Evolutionary conservation across 495 filamentous ascomycete species (phyloP).

Genomic region (Talaromyces nanjingensis): DNA sequence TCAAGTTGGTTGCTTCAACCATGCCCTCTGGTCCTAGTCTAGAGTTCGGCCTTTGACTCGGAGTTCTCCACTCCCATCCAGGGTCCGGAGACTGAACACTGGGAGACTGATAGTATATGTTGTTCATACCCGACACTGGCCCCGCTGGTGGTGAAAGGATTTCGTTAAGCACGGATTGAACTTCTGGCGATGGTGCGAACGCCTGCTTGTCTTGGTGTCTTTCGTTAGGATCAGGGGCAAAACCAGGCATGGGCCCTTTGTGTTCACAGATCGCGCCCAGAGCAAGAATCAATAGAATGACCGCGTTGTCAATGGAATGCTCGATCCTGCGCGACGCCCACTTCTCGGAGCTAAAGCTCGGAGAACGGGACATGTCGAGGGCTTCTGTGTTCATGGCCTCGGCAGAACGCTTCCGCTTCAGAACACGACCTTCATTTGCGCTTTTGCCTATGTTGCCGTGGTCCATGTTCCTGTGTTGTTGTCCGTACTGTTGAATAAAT

Average conservation of each 20-base stretch:
- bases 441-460: no score
- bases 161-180: not conserved
- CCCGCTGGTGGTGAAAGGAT: not conserved
- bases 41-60: not conserved
- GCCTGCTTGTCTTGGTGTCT: not conserved
- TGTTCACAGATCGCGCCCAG: constrained; percentile 76
- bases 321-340: constrained; percentile 19
- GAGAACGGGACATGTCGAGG: constrained; percentile 17
- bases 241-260: constrained; percentile 46
- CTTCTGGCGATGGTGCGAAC: constrained; percentile 1
- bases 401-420: constrained; percentile 40
- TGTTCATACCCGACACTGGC: not conserved
- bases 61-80: not conserved
- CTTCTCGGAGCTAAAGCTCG: constrained; percentile 6
- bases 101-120: no score
- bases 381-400: constrained; percentile 18
- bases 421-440: constrained; percentile 20
- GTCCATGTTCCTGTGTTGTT: no score
- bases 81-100: not conserved
- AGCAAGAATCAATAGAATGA: constrained; percentile 77
- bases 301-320: constrained; percentile 53
- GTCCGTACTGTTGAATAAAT: constrained; percentile 32
- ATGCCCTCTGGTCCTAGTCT: constrained; percentile 7
- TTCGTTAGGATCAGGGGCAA: constrained; percentile 22
- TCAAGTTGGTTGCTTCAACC: constrained; percentile 14